Conservation (phyloP, 441 rosid species). For the Gossypium trilobum region DNA sequence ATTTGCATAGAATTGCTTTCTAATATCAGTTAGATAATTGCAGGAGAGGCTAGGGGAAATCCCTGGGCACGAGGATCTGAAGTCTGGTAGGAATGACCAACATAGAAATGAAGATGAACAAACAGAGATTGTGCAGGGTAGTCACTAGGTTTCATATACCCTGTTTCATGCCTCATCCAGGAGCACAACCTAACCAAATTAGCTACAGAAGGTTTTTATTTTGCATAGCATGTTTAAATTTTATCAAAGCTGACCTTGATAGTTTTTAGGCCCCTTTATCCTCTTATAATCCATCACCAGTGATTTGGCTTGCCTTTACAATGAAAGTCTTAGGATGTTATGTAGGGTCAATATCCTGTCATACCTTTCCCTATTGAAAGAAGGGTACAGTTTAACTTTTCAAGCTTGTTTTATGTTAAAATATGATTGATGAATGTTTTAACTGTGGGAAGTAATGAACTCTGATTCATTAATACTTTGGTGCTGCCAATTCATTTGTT, state of each 20-base stretch:
- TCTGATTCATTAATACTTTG: background rate
- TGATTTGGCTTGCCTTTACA: constrained; percentile 17
- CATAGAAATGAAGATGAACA: constrained; percentile 38
- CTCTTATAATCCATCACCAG: constrained; percentile 23
- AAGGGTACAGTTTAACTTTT: constrained; percentile 24
- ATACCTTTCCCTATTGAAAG: constrained; percentile 25
- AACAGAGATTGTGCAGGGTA: constrained; percentile 35
- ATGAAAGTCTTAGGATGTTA: constrained; percentile 28
- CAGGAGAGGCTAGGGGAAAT: constrained; percentile 21
- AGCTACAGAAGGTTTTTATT: constrained; percentile 37
- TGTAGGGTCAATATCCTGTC: constrained; percentile 22
- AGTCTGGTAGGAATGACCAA: constrained; percentile 41
- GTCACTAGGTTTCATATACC: constrained; percentile 31
- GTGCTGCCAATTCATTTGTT: background rate
- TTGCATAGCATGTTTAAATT: constrained; percentile 36
- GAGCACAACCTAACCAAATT: constrained; percentile 46
- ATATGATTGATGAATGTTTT: constrained; percentile 25
- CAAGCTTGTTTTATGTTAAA: constrained; percentile 19
- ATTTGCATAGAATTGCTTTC: background rate
- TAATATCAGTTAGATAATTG: constrained; percentile 16
- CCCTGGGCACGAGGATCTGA: constrained; percentile 40
- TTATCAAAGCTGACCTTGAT: constrained; percentile 16
- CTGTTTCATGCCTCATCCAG: constrained; percentile 17
- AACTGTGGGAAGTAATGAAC: constrained; percentile 8
- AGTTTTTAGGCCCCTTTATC: constrained; percentile 1